A percentile compares a stretch with the other conserved stretches of the same genome.
These are phyloP conservation scores for Termitomyces sp. DNA, from an alignment of 768 basidiomycete genomes.

Conservation along the genomic window DNA sequence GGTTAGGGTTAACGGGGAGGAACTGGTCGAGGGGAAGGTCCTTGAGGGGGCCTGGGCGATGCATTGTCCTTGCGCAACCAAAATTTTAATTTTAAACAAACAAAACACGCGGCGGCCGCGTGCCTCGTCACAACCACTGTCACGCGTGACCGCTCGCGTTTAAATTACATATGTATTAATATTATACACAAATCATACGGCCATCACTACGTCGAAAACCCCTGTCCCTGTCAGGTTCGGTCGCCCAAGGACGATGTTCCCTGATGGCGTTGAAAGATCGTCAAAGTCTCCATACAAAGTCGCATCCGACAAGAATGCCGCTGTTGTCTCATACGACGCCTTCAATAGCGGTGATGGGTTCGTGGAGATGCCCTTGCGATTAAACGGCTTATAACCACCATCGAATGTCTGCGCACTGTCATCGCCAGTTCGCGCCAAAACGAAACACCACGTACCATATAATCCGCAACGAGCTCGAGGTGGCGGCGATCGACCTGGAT, in stretches of 20 bases:
- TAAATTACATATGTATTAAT: conserved; percentile 4
- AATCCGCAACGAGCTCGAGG: conserved; percentile 95
- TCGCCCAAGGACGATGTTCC: conserved; percentile 86
- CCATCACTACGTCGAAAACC: conserved; percentile 82
- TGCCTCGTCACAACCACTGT: conserved; percentile 8
- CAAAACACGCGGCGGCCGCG: conserved; percentile 6
- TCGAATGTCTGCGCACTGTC: conserved; percentile 78
- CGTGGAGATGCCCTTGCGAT: conserved; percentile 88
- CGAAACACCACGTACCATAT: conserved; percentile 72
- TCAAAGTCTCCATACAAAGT: conserved; percentile 95
- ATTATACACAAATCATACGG: conserved; percentile 18
- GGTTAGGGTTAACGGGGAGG: conserved; percentile 29
- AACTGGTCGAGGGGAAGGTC: conserved; percentile 59
- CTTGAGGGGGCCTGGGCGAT: conserved; percentile 49
- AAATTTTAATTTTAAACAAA: conserved; percentile 3
- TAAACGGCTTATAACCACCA: conserved; percentile 97
- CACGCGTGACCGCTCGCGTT: conserved; percentile 20
- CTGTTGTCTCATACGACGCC: conserved; percentile 97
- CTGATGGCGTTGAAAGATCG: conserved; percentile 83
- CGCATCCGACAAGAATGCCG: conserved; percentile 89
- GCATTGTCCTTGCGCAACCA: conserved; percentile 20
- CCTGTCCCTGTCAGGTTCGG: conserved; percentile 93
- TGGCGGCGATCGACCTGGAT: conserved; percentile 94
- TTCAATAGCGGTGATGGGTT: conserved; percentile 96
- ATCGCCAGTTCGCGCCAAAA: neutral